These are phyloP conservation scores for Chytriomyces sp. DNA, from an alignment of 192 early-diverging fungal genomes.

Conservation along the genomic window DNA sequence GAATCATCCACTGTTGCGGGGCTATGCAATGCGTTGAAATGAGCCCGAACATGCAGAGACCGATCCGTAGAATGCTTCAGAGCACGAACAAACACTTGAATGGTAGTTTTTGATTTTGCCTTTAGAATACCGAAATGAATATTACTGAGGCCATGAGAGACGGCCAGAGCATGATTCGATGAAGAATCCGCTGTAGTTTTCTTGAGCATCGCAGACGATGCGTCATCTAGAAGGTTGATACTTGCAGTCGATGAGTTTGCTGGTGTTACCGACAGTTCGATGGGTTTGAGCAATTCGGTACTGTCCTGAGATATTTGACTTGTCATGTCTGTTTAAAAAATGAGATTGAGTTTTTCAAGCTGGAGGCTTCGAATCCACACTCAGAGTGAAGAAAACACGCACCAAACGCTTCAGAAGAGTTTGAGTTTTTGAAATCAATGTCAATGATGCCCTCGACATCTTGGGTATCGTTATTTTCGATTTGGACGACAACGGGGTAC, in stretches of 20 bases:
- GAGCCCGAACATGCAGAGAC: slow-evolving; percentile 39
- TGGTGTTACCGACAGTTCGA: not conserved
- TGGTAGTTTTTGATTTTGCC: slow-evolving; percentile 24
- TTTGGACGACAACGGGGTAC: slow-evolving; percentile 63
- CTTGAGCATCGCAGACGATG: not conserved
- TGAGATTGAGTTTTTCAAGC: not conserved
- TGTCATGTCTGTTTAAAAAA: slow-evolving; percentile 16
- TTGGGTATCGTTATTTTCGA: slow-evolving; percentile 67
- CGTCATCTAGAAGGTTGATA: not conserved
- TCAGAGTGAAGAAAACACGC: not conserved
- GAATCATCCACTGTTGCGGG: not conserved
- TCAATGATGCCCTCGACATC: slow-evolving; percentile 63
- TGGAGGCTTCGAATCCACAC: not conserved
- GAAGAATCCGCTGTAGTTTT: not conserved
- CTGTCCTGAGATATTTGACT: slow-evolving; percentile 24
- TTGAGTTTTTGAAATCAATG: slow-evolving; percentile 61
- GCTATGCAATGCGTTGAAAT: slow-evolving; percentile 4
- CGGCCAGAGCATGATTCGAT: not conserved
- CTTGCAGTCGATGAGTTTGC: slow-evolving; percentile 10
- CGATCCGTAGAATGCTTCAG: slow-evolving; percentile 36
- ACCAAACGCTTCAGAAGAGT: slow-evolving; percentile 52
- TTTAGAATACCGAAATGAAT: slow-evolving; percentile 55
- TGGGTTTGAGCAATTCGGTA: not conserved
- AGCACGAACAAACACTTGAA: slow-evolving; percentile 37
- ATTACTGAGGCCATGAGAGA: slow-evolving; percentile 34